phyloP scores from a whole-genome alignment of 768 basidiomycete genomes.

The Lactifluus echinatus region DNA sequence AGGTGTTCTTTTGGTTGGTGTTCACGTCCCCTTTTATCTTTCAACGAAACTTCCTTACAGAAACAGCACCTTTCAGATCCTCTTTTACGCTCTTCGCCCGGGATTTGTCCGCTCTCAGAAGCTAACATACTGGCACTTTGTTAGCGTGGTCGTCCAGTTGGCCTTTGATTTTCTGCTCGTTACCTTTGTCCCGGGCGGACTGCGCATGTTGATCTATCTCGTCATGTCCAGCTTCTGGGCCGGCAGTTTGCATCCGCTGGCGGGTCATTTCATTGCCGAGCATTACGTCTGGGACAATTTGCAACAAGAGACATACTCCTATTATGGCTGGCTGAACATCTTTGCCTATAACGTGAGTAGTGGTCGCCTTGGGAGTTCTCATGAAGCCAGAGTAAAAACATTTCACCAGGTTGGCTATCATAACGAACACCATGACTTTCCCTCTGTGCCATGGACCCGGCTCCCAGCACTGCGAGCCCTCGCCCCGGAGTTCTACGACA shows the following conservation, averaged over 20 bases:
- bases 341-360: conserved; percentile 84
- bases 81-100: conserved; percentile 96
- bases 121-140: conserved; percentile 74
- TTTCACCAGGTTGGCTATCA: conserved; percentile 82
- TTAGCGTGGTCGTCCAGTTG: conserved; percentile 67
- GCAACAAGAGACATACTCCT: conserved; percentile 93
- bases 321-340: conserved; percentile 86
- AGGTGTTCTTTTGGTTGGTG: conserved; percentile 88
- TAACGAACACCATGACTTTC: conserved; percentile 99
- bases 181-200: conserved; percentile 31
- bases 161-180: conserved; percentile 65
- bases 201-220: conserved; percentile 64
- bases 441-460: conserved; percentile 91
- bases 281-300: conserved; percentile 93
- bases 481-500: conserved; percentile 89
- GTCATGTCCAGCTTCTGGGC: conserved; percentile 91
- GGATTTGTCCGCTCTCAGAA: conserved; percentile 82
- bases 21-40: neutral
- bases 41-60: neutral
- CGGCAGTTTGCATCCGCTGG: conserved; percentile 90
- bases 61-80: conserved; percentile 86
- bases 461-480: conserved; percentile 73
- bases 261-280: conserved; percentile 96
- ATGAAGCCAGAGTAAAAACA: conserved; percentile 8
- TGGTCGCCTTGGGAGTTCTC: neutral